Evolutionary conservation across 2,329 filamentous ascomycete genomes (phyloP).

Genomic region (Aspergillus neoniger): DNA sequence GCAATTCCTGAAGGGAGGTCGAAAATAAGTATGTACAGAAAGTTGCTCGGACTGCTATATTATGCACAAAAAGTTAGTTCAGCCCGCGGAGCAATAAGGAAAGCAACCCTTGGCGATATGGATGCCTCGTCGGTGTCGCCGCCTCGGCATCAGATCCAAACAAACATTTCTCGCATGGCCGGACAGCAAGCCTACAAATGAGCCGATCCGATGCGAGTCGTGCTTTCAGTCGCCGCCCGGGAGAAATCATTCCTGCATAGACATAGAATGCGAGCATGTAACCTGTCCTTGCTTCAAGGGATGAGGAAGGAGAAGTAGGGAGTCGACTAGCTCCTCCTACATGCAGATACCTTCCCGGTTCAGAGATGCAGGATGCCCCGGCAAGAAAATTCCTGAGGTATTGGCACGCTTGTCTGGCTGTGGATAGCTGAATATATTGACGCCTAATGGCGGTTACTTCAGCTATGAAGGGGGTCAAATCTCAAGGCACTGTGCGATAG

Average conservation of each 20-base stretch:
- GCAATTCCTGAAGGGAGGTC: background rate
- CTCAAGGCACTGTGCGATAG: background rate
- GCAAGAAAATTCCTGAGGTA: background rate
- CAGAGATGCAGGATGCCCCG: background rate
- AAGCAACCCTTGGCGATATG: background rate
- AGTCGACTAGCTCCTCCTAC: background rate
- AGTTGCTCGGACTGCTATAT: background rate
- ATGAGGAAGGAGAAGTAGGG: background rate
- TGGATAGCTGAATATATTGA: background rate
- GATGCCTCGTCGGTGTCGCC: constrained; percentile 1
- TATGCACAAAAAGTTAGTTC: background rate
- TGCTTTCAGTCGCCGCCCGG: background rate
- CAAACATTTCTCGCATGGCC: constrained; percentile 3
- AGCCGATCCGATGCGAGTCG: background rate
- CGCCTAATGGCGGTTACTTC: background rate
- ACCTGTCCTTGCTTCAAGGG: constrained; percentile 6
- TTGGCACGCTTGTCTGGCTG: background rate
- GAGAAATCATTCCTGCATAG: constrained; percentile 4
- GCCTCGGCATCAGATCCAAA: background rate
- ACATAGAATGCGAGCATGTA: constrained; percentile 6
- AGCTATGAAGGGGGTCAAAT: constrained; percentile 4
- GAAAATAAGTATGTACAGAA: background rate
- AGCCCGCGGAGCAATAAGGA: background rate
- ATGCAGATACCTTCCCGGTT: constrained; percentile 4
- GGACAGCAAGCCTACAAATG: background rate